These are phyloP conservation scores for Saxophila tyrrhenica DNA, from an alignment of 495 filamentous ascomycete genomes.

Conservation along the genomic window DNA sequence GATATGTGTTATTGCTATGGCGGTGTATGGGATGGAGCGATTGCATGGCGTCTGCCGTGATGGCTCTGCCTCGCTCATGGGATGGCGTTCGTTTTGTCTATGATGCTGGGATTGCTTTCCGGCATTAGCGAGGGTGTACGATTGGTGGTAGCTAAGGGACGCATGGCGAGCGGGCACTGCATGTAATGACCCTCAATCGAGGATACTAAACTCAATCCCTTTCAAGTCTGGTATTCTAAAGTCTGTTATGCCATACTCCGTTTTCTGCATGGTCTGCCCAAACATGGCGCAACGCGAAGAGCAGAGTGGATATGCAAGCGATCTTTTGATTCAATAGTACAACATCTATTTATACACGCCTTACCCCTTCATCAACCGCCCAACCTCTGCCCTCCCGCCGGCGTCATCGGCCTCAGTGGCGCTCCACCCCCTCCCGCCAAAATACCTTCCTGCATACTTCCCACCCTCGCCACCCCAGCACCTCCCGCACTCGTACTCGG, in stretches of 20 bases:
- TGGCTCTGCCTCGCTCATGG: too few species aligned
- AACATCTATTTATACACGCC: background rate
- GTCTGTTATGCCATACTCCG: too few species aligned
- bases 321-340: too few species aligned
- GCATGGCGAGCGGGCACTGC: background rate
- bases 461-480: background rate
- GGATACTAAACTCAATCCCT: too few species aligned
- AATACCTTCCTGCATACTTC: background rate
- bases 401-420: background rate
- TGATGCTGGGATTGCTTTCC: background rate
- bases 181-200: too few species aligned
- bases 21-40: too few species aligned
- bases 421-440: background rate
- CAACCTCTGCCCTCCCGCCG: background rate
- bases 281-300: too few species aligned
- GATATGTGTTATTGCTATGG: too few species aligned
- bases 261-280: too few species aligned
- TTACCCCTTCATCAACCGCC: background rate
- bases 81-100: background rate
- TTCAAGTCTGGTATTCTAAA: too few species aligned
- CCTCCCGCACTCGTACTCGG: slow-evolving; percentile 44
- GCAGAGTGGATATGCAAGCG: too few species aligned
- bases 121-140: background rate
- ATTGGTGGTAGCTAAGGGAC: background rate
- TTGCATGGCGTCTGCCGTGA: too few species aligned